These are phyloP conservation scores for Talaromyces sp. DNA, from an alignment of 2,329 filamentous ascomycete species.

Conservation along the genomic window DNA sequence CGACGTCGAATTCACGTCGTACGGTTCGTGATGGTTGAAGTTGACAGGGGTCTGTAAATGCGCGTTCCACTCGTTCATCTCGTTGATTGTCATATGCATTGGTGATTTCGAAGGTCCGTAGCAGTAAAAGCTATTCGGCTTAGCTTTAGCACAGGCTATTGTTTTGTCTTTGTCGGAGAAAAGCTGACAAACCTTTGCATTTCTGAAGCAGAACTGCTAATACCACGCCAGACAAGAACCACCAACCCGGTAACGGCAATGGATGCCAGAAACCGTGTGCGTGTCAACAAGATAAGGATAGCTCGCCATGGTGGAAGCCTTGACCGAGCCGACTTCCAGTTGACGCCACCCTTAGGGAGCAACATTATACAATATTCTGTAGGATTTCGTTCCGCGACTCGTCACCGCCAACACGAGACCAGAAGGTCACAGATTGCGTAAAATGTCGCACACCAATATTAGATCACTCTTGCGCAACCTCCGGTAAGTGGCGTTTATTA, in stretches of 20 bases:
- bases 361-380: slow-evolving; percentile 57
- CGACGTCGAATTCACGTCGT: slow-evolving; percentile 74
- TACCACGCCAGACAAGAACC: slow-evolving; percentile 80
- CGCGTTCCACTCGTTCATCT: slow-evolving; percentile 81
- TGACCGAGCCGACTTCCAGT: slow-evolving; percentile 81
- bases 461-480: not conserved
- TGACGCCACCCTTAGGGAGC: slow-evolving; percentile 76
- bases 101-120: slow-evolving; percentile 94
- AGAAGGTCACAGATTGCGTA: not conserved
- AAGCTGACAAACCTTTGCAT: slow-evolving; percentile 71
- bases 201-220: slow-evolving; percentile 73
- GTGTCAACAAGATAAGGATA: slow-evolving; percentile 64
- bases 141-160: not conserved
- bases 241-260: slow-evolving; percentile 65
- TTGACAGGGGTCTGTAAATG: slow-evolving; percentile 89
- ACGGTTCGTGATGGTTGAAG: slow-evolving; percentile 88
- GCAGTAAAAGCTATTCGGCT: slow-evolving; percentile 75
- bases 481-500: not conserved
- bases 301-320: slow-evolving; percentile 72
- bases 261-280: slow-evolving; percentile 71
- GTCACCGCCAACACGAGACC: slow-evolving; percentile 2
- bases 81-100: slow-evolving; percentile 89
- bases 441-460: not conserved
- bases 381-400: not conserved
- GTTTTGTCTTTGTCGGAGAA: not conserved